Base-by-base conservation (phyloP, 306 rosid species). In the Benincasa hispida region DNA sequence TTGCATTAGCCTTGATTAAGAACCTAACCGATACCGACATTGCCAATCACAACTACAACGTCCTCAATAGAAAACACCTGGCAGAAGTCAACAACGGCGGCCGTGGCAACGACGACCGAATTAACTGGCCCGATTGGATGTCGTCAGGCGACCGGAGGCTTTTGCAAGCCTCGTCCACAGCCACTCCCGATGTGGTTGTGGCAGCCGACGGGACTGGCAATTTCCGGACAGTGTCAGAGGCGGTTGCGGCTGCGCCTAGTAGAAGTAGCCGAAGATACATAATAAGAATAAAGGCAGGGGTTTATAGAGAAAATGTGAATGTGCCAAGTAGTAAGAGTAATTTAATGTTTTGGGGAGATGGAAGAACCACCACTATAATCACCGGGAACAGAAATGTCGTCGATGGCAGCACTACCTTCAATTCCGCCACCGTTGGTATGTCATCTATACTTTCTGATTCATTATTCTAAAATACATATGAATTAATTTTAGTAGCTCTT, bases 331-430 rank as follows among this genome's bases (percentile, higher is more conserved):
- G 81, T 68, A 89, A 91, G 85, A 89, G 53, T 8, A 87, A 90
- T 58, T 78, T 94, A 0, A 90, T 91, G 96, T 91, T 94, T 54
- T 50, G 89, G 81, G 98, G 98, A 4, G 98, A 94, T 51, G 97
- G 95, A 5, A 83, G 80, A 47, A 41, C 76, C 0, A 83, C 2
- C 79, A 94, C 98, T 4, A 87, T 94, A 28, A 94, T 94, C 63
- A 94, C 97, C 0, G 97, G 55, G 0, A 90, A 83, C 24, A 83
- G 83, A 75, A 94, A 94, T 27, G 98, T 94, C 19, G 88, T 85
- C 15, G 98, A 94, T 56, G 98, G 98, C 1, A 89, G 96, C 85
- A 94, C 98, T 2, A 94, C 98, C 51, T 94, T 91, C 81, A 74
- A 89, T 22, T 94, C 98, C 3, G 98, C 98, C 79, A 94, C 97